Evolutionary conservation across 257 asterid species (phyloP).

Genomic region (Galeopsis tetrahit): DNA sequence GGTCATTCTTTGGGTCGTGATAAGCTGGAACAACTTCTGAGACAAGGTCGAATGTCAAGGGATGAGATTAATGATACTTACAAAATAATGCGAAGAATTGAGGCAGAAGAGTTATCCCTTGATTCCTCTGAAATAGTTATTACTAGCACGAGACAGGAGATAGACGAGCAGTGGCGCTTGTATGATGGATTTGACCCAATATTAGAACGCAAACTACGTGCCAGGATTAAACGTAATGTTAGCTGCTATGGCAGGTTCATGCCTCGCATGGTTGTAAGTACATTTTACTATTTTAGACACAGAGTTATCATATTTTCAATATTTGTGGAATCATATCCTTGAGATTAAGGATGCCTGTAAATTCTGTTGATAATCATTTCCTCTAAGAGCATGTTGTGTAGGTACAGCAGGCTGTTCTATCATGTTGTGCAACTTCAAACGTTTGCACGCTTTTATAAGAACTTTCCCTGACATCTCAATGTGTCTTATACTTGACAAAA

Average conservation of each 20-base stretch:
- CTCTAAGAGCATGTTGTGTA: slow-evolving; percentile 3
- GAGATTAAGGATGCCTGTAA: background rate
- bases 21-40: slow-evolving; percentile 93
- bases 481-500: slow-evolving; percentile 16
- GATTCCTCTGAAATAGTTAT: slow-evolving; percentile 93
- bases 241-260: slow-evolving; percentile 95
- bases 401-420: slow-evolving; percentile 14
- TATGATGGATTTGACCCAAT: slow-evolving; percentile 98
- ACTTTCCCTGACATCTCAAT: background rate
- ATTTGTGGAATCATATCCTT: slow-evolving; percentile 10
- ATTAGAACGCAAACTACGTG: slow-evolving; percentile 89
- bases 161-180: slow-evolving; percentile 98
- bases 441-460: slow-evolving; percentile 10
- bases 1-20: slow-evolving; percentile 99
- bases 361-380: slow-evolving; percentile 2
- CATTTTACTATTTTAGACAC: slow-evolving; percentile 12
- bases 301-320: slow-evolving; percentile 27
- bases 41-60: slow-evolving; percentile 81
- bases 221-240: slow-evolving; percentile 88
- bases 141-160: slow-evolving; percentile 96
- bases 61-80: slow-evolving; percentile 92
- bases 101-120: slow-evolving; percentile 93
- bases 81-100: slow-evolving; percentile 94
- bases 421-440: slow-evolving; percentile 6
- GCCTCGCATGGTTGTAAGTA: slow-evolving; percentile 97